Evolutionary conservation across 768 basidiomycete genomes (phyloP).

Genomic region (Baorangia bicolor): DNA sequence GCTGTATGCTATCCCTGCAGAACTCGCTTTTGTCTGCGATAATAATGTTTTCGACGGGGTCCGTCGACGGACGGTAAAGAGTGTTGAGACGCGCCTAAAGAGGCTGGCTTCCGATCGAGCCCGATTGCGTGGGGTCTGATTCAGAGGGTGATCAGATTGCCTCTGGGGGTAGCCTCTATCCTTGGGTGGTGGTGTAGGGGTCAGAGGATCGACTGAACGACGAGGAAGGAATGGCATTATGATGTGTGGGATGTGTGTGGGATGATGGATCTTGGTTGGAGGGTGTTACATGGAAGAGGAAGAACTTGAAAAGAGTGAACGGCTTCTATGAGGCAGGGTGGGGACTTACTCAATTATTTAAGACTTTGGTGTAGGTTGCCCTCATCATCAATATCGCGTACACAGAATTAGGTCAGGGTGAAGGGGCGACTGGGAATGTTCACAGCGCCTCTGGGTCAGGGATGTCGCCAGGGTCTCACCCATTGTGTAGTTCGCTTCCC

Average conservation of each 20-base stretch:
- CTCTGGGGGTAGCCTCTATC: slow-evolving; percentile 2
- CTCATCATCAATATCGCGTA: slow-evolving; percentile 23
- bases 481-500: background rate
- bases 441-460: slow-evolving; percentile 11
- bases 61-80: slow-evolving; percentile 28
- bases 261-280: background rate
- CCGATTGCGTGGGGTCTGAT: slow-evolving; percentile 18
- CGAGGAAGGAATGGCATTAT: slow-evolving; percentile 32
- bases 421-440: slow-evolving; percentile 5
- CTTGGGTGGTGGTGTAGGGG: background rate
- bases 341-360: slow-evolving; percentile 23
- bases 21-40: background rate
- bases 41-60: slow-evolving; percentile 12
- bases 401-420: slow-evolving; percentile 8
- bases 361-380: slow-evolving; percentile 5
- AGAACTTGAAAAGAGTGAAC: background rate
- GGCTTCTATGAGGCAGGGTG: background rate
- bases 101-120: slow-evolving; percentile 28
- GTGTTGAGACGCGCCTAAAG: slow-evolving; percentile 28
- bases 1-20: slow-evolving; percentile 19
- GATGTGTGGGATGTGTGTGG: background rate
- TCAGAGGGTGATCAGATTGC: background rate
- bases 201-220: slow-evolving; percentile 27
- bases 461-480: slow-evolving; percentile 18
- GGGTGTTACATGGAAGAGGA: slow-evolving; percentile 21